Base-by-base conservation (phyloP, 1,284 basidiomycete species). In the Ustilago cynodontis region DNA sequence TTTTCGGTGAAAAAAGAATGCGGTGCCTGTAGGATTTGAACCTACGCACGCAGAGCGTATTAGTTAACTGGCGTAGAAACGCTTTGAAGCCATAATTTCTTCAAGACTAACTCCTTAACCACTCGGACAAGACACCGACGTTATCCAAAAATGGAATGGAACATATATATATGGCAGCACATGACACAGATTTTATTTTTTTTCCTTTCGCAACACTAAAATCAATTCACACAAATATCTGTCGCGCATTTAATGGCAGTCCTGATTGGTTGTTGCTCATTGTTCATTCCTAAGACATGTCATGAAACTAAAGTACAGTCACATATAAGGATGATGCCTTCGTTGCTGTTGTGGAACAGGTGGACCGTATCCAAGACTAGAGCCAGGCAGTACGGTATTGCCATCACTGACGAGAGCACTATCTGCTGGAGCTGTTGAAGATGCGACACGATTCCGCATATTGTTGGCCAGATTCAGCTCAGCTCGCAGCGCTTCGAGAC, bases 401-500 rank as follows among this genome's bases (percentile, higher is more conserved):
- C 37, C 37, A n/a, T 43, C 41, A 22, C 7, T n/a, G 24, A 20
- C 13, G n/a, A 10, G 54, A 43, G 26, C 24, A 26, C 35, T 29
- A 10, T 26, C 9, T 9, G 51, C n/a, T 33, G 59, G 29, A 8
- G 65, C 47, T 7, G 56, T 47, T 10, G 67, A 59, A 11, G 41
- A 20, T 20, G 35, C 20, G 3, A 65, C 39, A 10, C 75, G 70
- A 20, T 77, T 73, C n/a, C 70, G 59, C 59, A 70, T 31, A 18
- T 71, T 71, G 20, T 74, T 77, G 24, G 63, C 71, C 1, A 71
- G n/a, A 22, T 70, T 73, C 24, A 77, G 75, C 60, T 77, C 75
- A 28, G 71, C 71, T 18, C 75, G 62, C 13, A 77, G 50, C 20
- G 75, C 75, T 35, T 77, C 75, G 0, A 77, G 59, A 47, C 75